Conservation (phyloP, 108 stramenopile genomes). For the Cafeteria roenbergensis region DNA sequence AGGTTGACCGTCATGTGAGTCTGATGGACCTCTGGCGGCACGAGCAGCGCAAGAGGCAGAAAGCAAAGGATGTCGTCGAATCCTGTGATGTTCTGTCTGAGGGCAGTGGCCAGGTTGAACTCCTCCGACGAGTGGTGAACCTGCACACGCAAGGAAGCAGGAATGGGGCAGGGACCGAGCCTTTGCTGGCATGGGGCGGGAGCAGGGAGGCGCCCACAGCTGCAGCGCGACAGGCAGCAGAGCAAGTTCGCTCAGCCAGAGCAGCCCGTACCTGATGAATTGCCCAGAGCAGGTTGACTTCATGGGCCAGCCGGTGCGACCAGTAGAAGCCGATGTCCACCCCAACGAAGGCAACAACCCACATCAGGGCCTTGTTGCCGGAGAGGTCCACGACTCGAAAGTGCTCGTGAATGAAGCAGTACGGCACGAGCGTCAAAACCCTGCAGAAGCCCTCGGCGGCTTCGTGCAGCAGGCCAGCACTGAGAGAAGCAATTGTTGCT, state of each 20-base stretch:
- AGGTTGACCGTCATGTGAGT: slow-evolving; percentile 20
- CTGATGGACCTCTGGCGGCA: slow-evolving; percentile 15
- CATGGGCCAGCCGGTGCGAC: slow-evolving; percentile 21
- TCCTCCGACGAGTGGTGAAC: slow-evolving; percentile 31
- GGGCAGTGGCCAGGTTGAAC: slow-evolving; percentile 31
- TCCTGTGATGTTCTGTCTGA: slow-evolving; percentile 17
- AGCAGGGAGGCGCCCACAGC: too few species aligned
- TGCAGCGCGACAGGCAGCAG: too few species aligned
- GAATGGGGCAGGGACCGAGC: too few species aligned
- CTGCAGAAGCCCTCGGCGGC: too few species aligned
- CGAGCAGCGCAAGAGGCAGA: slow-evolving; percentile 20
- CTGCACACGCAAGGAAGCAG: too few species aligned
- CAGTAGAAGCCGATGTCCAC: slow-evolving; percentile 28
- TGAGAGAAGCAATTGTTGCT: too few species aligned
- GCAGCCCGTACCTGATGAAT: slow-evolving; percentile 18
- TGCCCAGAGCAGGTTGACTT: slow-evolving; percentile 19
- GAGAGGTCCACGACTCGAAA: slow-evolving; percentile 8
- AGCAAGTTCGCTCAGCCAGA: too few species aligned
- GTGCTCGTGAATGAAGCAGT: slow-evolving; percentile 14
- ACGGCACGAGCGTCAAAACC: too few species aligned
- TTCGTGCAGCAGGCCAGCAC: too few species aligned
- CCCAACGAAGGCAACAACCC: slow-evolving; percentile 9
- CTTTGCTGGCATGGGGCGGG: too few species aligned
- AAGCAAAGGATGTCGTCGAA: slow-evolving; percentile 15
- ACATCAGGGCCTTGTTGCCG: background rate